Percentiles rank a stretch among this genome's conserved stretches.
Evolutionary conservation across 306 rosid genomes (phyloP).

Genomic region (Ormosia semicastrata): DNA sequence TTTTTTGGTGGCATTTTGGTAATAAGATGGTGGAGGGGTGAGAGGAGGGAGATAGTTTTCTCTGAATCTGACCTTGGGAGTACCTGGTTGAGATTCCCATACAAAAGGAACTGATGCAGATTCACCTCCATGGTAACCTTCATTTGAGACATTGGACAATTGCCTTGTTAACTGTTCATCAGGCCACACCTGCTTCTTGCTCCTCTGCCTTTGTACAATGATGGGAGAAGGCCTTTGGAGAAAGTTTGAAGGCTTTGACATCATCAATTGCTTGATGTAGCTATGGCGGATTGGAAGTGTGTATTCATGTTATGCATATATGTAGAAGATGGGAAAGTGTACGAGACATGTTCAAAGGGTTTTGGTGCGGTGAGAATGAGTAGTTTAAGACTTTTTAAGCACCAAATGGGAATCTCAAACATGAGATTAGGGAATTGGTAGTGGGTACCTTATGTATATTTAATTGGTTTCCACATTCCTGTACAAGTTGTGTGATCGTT

Average conservation of each 20-base stretch:
- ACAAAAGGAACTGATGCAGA: constrained; percentile 39
- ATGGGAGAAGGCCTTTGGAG: constrained; percentile 26
- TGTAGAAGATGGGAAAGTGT: constrained; percentile 14
- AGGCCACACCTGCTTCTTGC: constrained; percentile 9
- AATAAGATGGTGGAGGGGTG: constrained; percentile 50
- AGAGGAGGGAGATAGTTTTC: constrained; percentile 44
- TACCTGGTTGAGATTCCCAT: constrained; percentile 58
- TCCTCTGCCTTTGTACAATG: not conserved
- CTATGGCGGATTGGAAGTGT: not conserved
- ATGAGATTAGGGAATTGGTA: constrained; percentile 24
- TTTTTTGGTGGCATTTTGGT: constrained; percentile 29
- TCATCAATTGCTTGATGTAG: not conserved
- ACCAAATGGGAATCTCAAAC: constrained; percentile 30
- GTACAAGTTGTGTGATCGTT: not conserved
- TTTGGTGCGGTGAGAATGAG: constrained; percentile 40
- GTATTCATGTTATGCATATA: not conserved
- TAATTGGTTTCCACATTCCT: constrained; percentile 36
- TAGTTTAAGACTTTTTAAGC: constrained; percentile 31
- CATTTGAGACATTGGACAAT: constrained; percentile 35
- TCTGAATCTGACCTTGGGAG: constrained; percentile 38
- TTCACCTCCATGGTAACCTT: constrained; percentile 37
- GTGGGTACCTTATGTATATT: constrained; percentile 28
- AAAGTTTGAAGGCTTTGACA: constrained; percentile 31
- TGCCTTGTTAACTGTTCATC: constrained; percentile 20
- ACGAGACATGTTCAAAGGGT: constrained; percentile 41